Evolutionary conservation across 768 basidiomycete genomes (phyloP), one percentile per base, ranked within the genome.

Genomic region (Ephemerocybe angulata): DNA sequence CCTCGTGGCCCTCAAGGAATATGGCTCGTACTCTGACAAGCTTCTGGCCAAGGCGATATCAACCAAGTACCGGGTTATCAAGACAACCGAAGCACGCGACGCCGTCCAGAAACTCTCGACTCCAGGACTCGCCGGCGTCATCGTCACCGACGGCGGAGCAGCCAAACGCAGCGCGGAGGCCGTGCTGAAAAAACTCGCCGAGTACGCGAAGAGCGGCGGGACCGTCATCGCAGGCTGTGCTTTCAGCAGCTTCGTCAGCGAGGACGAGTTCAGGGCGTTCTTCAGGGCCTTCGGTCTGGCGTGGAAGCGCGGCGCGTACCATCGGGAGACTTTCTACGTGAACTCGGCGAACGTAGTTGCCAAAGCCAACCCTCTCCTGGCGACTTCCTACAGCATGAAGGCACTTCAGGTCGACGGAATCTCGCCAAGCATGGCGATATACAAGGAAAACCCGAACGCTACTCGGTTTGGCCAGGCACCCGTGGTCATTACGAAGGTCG

Each of bases 351-450:
- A 71, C 41, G 63, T 64, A 12, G 27, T 72, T 4, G 67, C 63
- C 1, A 66, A 64, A 54, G 50, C 54, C 4, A 74, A 72, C 51
- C 63, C 67, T 1, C 64, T 63, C 1, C 57, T 74, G 11, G 50
- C 41, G 2, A 19, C 38, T 7, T 63, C 68, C 0, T 74, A 72
- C 61, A 76, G 73, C 60, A 76, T 77, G 75, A 78, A 77, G 59
- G 68, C 73, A 0, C 58, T 75, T 6, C 70, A 73, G 52, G 50
- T 77, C 53, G 63, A 60, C 50, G 62, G 66, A 41, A 66, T 72
- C 38, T 48, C 56, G 6, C 55, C 65, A 13, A 65, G 68, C 33
- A 60, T 63, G 19, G 68, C 67, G 15, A 54, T 78, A 0, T 77
- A 79, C 57, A 43, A 35, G 17, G 57, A 66, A 11, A 66, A 60